A percentile compares a stretch with the other conserved stretches of the same genome.
These are phyloP conservation scores for Neurospora sp. DNA, from an alignment of 495 filamentous ascomycete species.

Conservation along the genomic window DNA sequence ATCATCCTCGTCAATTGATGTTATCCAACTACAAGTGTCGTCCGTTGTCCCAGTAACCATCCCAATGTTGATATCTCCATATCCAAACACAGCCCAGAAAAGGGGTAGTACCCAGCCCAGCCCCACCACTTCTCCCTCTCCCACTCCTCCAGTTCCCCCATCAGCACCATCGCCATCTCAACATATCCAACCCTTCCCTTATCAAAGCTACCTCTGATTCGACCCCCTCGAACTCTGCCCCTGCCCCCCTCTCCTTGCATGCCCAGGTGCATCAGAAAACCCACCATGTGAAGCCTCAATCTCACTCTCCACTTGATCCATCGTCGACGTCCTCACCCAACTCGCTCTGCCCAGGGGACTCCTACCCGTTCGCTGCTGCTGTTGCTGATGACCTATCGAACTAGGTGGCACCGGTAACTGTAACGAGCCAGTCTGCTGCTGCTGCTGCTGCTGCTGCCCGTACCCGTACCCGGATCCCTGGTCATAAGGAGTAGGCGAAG, in stretches of 20 bases:
- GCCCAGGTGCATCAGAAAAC: not conserved
- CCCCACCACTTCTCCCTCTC: not conserved
- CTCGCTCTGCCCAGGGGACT: slow-evolving; percentile 26
- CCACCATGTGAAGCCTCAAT: slow-evolving; percentile 7
- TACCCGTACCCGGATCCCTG: not conserved
- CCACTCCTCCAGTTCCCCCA: too few relatives aligned
- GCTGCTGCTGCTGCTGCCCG: not conserved
- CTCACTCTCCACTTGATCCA: slow-evolving; percentile 21
- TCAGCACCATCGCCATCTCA: not conserved
- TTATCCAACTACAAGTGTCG: not conserved
- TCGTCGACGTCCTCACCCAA: slow-evolving; percentile 18
- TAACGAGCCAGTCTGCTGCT: too few relatives aligned
- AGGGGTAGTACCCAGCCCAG: not conserved
- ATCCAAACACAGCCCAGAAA: not conserved
- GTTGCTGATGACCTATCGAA: not conserved
- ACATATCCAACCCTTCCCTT: not conserved
- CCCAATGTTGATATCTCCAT: not conserved
- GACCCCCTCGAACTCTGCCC: not conserved
- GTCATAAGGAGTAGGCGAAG: not conserved
- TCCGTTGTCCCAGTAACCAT: not conserved
- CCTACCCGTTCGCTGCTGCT: slow-evolving; percentile 10
- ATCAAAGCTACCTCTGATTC: not conserved
- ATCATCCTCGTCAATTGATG: not conserved
- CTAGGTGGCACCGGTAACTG: not conserved
- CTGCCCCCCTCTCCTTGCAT: not conserved